These are phyloP conservation scores for Cutaneotrichosporon cavernicola DNA, from an alignment of 1,284 basidiomycete genomes.

Conservation along the genomic window DNA sequence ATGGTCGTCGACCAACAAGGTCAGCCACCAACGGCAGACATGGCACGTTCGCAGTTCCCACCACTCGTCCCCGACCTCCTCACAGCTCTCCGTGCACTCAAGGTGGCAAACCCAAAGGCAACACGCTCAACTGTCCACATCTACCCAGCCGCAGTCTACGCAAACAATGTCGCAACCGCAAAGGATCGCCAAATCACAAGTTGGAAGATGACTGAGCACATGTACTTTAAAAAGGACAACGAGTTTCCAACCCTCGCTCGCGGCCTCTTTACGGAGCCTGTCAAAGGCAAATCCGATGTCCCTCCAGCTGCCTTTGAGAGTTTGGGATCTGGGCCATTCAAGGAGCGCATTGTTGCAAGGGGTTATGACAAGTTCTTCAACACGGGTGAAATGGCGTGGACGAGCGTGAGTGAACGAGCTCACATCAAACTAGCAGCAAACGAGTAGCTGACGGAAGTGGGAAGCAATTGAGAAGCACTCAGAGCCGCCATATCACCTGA, in stretches of 20 bases:
- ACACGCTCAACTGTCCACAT: constrained; percentile 40
- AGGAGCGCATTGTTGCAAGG: constrained; percentile 71
- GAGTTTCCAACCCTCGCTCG: constrained; percentile 89
- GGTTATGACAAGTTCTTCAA: constrained; percentile 99
- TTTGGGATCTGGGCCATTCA: constrained; percentile 24
- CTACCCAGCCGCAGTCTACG: constrained; percentile 45
- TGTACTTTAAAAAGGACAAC: constrained; percentile 81
- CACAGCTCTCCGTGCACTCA: constrained; percentile 36
- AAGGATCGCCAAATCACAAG: constrained; percentile 60
- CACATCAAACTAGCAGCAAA: neutral
- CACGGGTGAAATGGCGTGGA: constrained; percentile 93
- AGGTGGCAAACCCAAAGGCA: constrained; percentile 41
- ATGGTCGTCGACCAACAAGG: neutral
- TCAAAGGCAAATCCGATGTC: constrained; percentile 29
- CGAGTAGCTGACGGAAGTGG: constrained; percentile 64
- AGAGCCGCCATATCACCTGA: constrained; percentile 76
- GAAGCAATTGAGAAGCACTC: constrained; percentile 69
- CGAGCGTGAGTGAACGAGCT: constrained; percentile 62
- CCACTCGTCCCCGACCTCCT: constrained; percentile 39
- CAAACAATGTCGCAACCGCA: constrained; percentile 15
- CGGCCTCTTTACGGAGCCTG: constrained; percentile 72
- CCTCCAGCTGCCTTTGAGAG: constrained; percentile 36
- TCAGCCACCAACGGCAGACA: neutral
- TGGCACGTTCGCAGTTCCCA: constrained; percentile 24
- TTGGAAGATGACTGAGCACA: constrained; percentile 96